These are phyloP conservation scores for Ceratobasidium sp. DNA, from an alignment of 1,284 basidiomycete genomes.

Conservation along the genomic window DNA sequence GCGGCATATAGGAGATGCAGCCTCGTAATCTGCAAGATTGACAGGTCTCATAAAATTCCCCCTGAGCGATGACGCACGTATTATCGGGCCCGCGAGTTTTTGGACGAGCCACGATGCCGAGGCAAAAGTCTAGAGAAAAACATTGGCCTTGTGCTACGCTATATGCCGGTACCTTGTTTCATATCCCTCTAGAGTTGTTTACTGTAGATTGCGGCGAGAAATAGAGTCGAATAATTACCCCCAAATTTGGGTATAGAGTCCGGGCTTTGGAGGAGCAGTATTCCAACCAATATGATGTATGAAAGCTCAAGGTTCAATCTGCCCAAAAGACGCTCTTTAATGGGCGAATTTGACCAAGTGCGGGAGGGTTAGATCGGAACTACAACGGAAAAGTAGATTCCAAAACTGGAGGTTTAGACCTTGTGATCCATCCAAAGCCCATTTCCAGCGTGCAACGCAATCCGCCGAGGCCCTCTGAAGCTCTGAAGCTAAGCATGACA, in stretches of 20 bases:
- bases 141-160: background rate
- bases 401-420: too few species aligned
- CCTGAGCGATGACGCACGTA: background rate
- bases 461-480: background rate
- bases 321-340: too few species aligned
- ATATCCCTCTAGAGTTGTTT: background rate
- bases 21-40: conserved; percentile 2
- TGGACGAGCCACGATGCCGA: background rate
- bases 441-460: background rate
- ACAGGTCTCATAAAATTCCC: conserved; percentile 1
- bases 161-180: background rate
- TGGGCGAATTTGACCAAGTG: too few species aligned
- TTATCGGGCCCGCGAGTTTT: background rate
- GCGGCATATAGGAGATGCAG: background rate
- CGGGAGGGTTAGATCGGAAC: too few species aligned
- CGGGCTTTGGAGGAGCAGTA: too few species aligned
- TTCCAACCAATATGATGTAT: too few species aligned
- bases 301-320: too few species aligned
- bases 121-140: background rate
- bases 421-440: too few species aligned
- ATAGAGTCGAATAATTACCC: too few species aligned
- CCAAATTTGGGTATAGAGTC: too few species aligned
- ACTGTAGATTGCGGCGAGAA: too few species aligned
- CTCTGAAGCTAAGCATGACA: background rate
- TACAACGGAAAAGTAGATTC: too few species aligned